Percentiles rank a stretch among this genome's conserved stretches.
phyloP scores from a whole-genome alignment of 2,329 filamentous ascomycete genomes.

The Fusarium sp. region DNA sequence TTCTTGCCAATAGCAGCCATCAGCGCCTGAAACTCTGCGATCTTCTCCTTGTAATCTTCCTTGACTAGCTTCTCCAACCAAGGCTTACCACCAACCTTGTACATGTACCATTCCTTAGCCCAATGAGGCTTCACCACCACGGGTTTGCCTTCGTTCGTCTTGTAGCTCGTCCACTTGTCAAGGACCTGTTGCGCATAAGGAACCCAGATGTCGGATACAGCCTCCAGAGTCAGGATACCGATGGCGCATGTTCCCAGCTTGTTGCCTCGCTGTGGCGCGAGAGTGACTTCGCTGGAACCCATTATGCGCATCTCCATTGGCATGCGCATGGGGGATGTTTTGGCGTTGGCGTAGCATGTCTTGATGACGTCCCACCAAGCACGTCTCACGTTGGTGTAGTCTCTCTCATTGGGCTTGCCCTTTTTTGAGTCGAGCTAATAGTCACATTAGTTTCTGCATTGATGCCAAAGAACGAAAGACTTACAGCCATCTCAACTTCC shows the following conservation, averaged over 20 bases:
- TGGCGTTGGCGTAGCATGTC: neutral
- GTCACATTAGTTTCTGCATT: neutral
- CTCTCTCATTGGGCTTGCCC: neutral
- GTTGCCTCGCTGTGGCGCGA: neutral
- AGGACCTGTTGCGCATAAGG: neutral
- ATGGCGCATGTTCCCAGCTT: neutral
- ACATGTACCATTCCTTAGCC: neutral
- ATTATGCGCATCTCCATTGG: neutral
- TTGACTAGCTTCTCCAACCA: neutral
- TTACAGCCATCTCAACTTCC: neutral
- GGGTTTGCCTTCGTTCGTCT: neutral
- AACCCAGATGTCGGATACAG: neutral
- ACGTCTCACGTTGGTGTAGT: neutral
- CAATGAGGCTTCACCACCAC: neutral
- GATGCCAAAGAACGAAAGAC: rapidly evolving
- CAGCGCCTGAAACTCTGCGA: neutral
- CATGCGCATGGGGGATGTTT: neutral
- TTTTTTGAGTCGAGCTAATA: neutral
- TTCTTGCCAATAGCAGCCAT: neutral
- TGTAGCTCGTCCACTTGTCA: neutral
- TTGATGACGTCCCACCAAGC: neutral
- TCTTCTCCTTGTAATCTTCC: neutral
- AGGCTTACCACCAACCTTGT: neutral
- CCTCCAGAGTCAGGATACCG: neutral
- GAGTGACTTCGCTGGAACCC: neutral